These are phyloP conservation scores for Cercophora samala DNA, from an alignment of 495 filamentous ascomycete species.

Conservation along the genomic window DNA sequence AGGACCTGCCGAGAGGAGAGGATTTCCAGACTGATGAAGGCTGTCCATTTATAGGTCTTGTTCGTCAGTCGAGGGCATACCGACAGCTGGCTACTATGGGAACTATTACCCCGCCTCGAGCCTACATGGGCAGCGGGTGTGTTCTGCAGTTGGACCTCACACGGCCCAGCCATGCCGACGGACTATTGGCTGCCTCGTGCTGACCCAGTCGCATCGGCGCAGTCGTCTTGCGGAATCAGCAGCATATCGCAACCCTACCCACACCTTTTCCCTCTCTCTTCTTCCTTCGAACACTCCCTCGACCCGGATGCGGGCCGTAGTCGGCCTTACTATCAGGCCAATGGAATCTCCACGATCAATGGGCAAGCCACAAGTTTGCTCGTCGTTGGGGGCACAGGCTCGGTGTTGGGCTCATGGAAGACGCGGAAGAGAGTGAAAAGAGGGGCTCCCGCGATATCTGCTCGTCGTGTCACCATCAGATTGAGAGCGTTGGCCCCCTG, in stretches of 20 bases:
- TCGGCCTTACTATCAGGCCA: neutral
- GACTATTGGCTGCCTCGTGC: conserved; percentile 27
- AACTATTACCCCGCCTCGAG: neutral
- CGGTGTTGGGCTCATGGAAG: neutral
- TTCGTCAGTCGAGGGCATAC: neutral
- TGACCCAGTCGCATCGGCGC: neutral
- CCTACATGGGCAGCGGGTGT: neutral
- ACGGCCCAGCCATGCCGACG: conserved; percentile 2
- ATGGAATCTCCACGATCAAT: neutral
- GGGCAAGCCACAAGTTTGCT: neutral
- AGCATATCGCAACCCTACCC: conserved; percentile 5
- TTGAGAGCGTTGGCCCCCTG: neutral
- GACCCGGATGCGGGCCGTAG: neutral
- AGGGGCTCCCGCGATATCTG: neutral
- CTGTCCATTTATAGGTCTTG: neutral
- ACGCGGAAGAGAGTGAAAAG: neutral
- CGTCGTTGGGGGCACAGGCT: neutral
- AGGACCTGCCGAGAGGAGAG: neutral
- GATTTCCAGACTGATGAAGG: neutral
- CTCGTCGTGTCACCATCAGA: neutral
- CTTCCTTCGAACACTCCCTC: neutral
- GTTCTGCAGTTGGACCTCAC: conserved; percentile 15
- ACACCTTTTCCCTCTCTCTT: neutral
- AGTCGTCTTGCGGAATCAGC: conserved; percentile 5
- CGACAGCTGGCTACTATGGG: neutral